phyloP scores from a whole-genome alignment of 805 yeast species.

The Pichia cephalocereana region DNA sequence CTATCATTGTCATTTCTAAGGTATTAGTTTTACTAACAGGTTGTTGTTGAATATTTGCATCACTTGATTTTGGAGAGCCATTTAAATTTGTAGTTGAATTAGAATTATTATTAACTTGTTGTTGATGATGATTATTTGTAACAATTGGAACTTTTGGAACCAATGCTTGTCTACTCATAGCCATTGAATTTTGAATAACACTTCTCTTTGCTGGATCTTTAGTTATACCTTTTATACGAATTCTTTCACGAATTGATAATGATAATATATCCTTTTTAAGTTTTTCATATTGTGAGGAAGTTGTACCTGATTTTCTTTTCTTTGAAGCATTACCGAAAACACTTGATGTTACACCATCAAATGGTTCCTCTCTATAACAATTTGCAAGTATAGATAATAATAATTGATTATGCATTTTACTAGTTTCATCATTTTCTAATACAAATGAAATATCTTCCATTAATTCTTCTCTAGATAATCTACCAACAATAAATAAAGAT shows the following conservation, averaged over 20 bases:
- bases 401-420: conserved; percentile 73
- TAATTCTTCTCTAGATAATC: conserved; percentile 68
- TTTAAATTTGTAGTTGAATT: neutral
- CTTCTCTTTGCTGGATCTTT: conserved; percentile 76
- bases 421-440: conserved; percentile 35
- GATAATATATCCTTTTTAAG: conserved; percentile 82
- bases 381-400: conserved; percentile 77
- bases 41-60: neutral
- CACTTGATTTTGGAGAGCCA: neutral
- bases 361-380: conserved; percentile 67
- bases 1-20: conserved; percentile 48
- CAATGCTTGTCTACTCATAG: conserved; percentile 61
- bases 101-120: neutral
- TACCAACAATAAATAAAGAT: conserved; percentile 68
- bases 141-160: conserved; percentile 81
- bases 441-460: conserved; percentile 48
- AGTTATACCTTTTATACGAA: conserved; percentile 74
- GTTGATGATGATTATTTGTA: conserved; percentile 16
- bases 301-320: conserved; percentile 41
- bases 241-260: conserved; percentile 73
- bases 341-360: conserved; percentile 39
- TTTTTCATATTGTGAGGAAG: conserved; percentile 66
- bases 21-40: neutral
- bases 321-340: conserved; percentile 36
- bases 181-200: conserved; percentile 57